Conservation (phyloP, 179 eudicot genomes). For the Gypsophila paniculata region DNA sequence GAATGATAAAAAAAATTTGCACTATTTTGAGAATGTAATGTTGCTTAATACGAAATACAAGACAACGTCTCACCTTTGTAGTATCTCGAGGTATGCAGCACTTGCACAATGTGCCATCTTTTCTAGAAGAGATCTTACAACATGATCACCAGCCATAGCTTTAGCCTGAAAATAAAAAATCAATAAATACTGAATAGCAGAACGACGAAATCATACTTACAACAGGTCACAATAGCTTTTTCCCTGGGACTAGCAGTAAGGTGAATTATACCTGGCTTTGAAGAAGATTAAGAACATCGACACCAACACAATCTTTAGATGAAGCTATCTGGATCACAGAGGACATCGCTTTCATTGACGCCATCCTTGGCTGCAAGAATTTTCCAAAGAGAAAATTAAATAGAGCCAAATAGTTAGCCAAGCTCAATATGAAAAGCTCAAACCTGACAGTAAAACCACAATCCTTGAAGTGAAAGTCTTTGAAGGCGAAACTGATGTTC, state of each 20-base stretch:
- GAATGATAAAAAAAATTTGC: not conserved
- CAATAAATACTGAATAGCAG: constrained; percentile 7
- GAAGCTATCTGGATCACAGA: constrained; percentile 70
- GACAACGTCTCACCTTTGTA: constrained; percentile 61
- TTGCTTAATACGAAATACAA: not conserved
- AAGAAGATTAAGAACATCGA: constrained; percentile 84
- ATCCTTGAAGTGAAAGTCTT: constrained; percentile 86
- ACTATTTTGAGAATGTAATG: not conserved
- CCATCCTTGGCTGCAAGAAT: constrained; percentile 74
- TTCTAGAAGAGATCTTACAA: constrained; percentile 77
- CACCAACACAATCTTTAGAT: constrained; percentile 55
- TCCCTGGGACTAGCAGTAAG: constrained; percentile 8
- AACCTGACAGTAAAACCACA: constrained; percentile 98
- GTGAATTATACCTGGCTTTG: constrained; percentile 70
- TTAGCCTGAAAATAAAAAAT: constrained; percentile 53
- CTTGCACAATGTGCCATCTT: constrained; percentile 83
- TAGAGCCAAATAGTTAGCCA: not conserved
- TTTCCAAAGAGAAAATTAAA: not conserved
- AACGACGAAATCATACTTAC: not conserved
- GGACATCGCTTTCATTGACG: constrained; percentile 84
- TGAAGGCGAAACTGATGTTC: constrained; percentile 91
- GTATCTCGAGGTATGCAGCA: constrained; percentile 83
- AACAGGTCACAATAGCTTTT: constrained; percentile 8
- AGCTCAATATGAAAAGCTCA: constrained; percentile 20
- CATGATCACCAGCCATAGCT: constrained; percentile 97